These are phyloP conservation scores for Platanus orientalis DNA, from an alignment of 164 flowering plant genomes.

Conservation along the genomic window DNA sequence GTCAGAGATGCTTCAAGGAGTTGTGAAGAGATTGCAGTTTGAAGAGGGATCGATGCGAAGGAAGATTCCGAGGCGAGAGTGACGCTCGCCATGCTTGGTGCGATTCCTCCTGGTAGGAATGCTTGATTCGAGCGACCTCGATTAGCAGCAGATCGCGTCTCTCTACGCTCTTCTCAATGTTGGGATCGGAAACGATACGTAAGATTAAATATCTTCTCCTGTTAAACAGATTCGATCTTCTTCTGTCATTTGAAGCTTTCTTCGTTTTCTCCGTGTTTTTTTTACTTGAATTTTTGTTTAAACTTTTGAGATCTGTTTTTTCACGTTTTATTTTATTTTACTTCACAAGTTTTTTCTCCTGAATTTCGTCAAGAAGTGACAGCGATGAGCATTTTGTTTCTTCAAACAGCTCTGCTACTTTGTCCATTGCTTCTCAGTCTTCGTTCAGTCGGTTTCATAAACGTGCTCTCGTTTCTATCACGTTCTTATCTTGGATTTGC, in stretches of 20 bases:
- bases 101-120: conserved; percentile 81
- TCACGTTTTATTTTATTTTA: not conserved
- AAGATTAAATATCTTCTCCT: conserved; percentile 11
- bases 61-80: conserved; percentile 60
- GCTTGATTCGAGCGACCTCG: conserved; percentile 50
- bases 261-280: not conserved
- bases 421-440: not conserved
- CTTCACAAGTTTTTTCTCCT: not conserved
- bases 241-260: not conserved
- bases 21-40: conserved; percentile 36
- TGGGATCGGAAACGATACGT: conserved; percentile 75
- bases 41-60: conserved; percentile 43
- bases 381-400: not conserved
- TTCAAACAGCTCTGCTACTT: conserved; percentile 1
- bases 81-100: conserved; percentile 84
- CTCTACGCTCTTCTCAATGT: conserved; percentile 87
- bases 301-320: not conserved
- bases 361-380: not conserved
- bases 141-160: conserved; percentile 50
- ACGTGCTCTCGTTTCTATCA: not conserved
- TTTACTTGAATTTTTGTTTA: not conserved
- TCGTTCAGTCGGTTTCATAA: not conserved
- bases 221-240: too few relatives aligned
- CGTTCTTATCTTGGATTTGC: not conserved
- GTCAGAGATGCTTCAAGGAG: conserved; percentile 55